These are phyloP conservation scores for Colletotrichum tofieldiae DNA, from an alignment of 2,329 filamentous ascomycete genomes.

Conservation along the genomic window DNA sequence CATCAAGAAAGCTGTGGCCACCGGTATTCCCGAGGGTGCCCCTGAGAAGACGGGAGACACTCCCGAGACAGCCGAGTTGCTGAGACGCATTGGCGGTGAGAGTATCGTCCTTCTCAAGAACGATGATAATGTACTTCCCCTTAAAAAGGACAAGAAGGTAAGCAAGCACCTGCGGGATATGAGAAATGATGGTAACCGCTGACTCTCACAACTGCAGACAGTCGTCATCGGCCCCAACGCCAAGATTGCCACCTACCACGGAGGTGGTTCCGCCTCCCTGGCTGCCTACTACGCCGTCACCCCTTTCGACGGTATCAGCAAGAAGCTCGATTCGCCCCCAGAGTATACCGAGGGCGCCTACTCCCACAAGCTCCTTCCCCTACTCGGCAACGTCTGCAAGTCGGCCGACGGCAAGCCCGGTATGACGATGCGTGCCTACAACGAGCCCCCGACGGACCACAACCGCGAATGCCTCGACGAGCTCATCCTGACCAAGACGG, in stretches of 20 bases:
- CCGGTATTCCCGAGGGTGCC: conserved; percentile 69
- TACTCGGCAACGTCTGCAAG: conserved; percentile 68
- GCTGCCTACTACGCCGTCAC: conserved; percentile 78
- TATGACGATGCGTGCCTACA: conserved; percentile 75
- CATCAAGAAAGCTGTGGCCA: conserved; percentile 70
- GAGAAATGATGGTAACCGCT: conserved; percentile 4
- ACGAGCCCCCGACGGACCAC: conserved; percentile 66
- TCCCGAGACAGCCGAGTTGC: conserved; percentile 73
- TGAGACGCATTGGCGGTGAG: conserved; percentile 77
- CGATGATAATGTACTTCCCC: conserved; percentile 73
- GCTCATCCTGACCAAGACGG: conserved; percentile 63
- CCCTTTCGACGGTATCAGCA: conserved; percentile 79
- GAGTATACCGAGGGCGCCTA: conserved; percentile 74
- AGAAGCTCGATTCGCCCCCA: conserved; percentile 61
- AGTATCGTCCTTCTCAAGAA: conserved; percentile 84
- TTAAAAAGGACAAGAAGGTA: conserved; percentile 73
- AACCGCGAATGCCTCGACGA: conserved; percentile 67
- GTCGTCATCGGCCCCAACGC: conserved; percentile 72
- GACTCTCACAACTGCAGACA: conserved; percentile 53
- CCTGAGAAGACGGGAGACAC: conserved; percentile 71
- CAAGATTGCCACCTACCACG: conserved; percentile 71
- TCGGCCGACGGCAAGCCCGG: conserved; percentile 68
- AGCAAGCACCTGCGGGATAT: neutral
- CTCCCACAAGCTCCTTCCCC: conserved; percentile 75
- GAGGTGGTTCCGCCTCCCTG: conserved; percentile 76